Base-by-base conservation (phyloP, 169 alveolate species). In the Neospora caninum region DNA sequence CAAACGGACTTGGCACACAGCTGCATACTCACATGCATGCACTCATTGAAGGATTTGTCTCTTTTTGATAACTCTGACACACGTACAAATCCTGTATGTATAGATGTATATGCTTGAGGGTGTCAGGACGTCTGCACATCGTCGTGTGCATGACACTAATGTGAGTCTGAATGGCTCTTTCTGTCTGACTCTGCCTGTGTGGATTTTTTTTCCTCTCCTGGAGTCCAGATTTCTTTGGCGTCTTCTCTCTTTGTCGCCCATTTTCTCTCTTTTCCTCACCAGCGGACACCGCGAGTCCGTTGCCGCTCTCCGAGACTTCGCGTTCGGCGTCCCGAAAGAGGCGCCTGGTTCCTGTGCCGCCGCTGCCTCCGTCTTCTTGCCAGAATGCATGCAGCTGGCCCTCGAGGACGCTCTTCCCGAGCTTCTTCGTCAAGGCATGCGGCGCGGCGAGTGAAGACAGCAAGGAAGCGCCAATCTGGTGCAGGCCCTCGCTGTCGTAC, bases 401-500 rank as follows among this genome's bases (percentile, higher is more conserved):
- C 31, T 16, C 25, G n/a, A 27, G 73, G 31, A 53, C 7, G 64
- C 31, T 16, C 1, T 27, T 64, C 31, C 39, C 86, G 18, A 20
- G 39, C 18, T 78, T 36, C 22, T 20, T 69, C 86, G 22, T 22
- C 86, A 78, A 78, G 42, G 0, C 9, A 16, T 22, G 73, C 25
- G 86, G 42, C 18, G 86, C 39, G 13, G 42, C 41, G 43, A 78
- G 86, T 16, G 86, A 36, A 18, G 86, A 78, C 4, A 82, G 89
- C 41, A 82, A 25, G 36, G 89, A 82, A 4, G 39, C 53, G 34
- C 89, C 89, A 20, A 82, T 64, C 89, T 82, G 89, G 25, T 82
- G 89, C 41, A 82, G n/a, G n/a, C 39, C 67, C 53, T 82, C 67
- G 89, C 89, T 31, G n/a, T 82, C 64, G 67, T 82, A 82, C 20